Evolutionary conservation across 208 protist genomes (phyloP).

Genomic region (Trypanosoma scelopori): DNA sequence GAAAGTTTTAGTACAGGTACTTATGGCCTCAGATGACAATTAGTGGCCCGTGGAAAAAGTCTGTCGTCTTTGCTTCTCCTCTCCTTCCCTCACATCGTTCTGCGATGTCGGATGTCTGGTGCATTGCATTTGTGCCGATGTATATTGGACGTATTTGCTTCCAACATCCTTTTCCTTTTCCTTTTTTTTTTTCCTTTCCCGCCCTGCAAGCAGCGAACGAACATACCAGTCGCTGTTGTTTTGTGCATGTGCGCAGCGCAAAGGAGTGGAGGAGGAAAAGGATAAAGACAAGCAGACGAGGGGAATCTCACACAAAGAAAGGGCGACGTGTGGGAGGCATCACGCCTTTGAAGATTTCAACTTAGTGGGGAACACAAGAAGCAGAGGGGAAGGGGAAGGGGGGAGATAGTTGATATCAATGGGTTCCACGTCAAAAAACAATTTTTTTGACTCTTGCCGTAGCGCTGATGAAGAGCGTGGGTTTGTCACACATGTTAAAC

Average conservation of each 20-base stretch:
- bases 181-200: too few species aligned
- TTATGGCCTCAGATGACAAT: constrained; percentile 71
- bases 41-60: neutral
- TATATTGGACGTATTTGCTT: neutral
- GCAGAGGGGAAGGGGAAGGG: neutral
- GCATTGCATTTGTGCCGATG: neutral
- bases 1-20: constrained; percentile 68
- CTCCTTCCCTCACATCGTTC: constrained; percentile 1
- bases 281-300: too few species aligned
- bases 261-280: neutral
- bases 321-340: too few species aligned
- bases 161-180: too few species aligned
- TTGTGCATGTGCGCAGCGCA: neutral
- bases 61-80: neutral
- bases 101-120: neutral
- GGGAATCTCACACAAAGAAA: neutral
- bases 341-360: neutral
- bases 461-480: constrained; percentile 11
- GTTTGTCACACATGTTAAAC: constrained; percentile 14
- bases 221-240: too few species aligned
- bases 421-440: neutral
- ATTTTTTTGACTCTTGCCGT: constrained; percentile 6
- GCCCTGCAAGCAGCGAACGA: too few species aligned
- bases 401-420: neutral
- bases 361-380: neutral